Base-by-base conservation (phyloP, 305 asterid genomes). In the Striga hermonthica region DNA sequence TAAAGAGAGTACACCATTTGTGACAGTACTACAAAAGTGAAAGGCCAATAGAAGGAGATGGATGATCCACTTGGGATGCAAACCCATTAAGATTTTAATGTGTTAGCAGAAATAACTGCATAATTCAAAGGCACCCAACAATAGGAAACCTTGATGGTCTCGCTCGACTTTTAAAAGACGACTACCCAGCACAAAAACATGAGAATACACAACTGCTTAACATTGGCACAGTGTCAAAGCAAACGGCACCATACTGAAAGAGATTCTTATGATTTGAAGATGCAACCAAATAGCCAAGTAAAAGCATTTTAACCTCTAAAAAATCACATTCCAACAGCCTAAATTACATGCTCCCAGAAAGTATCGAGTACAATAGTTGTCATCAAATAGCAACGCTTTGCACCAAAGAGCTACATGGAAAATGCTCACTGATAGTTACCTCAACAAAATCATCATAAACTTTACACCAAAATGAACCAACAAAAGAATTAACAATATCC, bases 371-470 rank as follows among this genome's bases (percentile, higher is more conserved):
- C 28, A 38, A 41, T 52, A 47, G 56, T 65, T 53, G 39, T 68
- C 67, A n/a, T 36, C 61, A 37, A 47, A 39, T 57, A 56, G 60
- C 71, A 60, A 50, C 64, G 4, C 36, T 37, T 62, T 37, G 22
- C 43, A 68, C 65, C 50, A 39, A 50, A 4, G n/a, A 54, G 39
- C 64, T 40, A 40, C 37, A 41, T 64, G 43, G 13, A 39, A 60
- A 37, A 70, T 44, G 67, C 65, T 41, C 11, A 52, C 50, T 12
- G 6, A n/a, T 55, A 40, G 41, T 7, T 41, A 71, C 75, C 7
- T 56, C 45, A 11, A 35, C 41, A 53, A 57, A 15, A 49, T 52
- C 56, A 60, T 39, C 44, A 52, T 14, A 54, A 45, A 59, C 55
- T 55, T 35, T 37, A 15, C 1, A 37, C 34, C 34, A 49, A 50